phyloP scores from a whole-genome alignment of 306 rosid species.

The Acacia crassicarpa region DNA sequence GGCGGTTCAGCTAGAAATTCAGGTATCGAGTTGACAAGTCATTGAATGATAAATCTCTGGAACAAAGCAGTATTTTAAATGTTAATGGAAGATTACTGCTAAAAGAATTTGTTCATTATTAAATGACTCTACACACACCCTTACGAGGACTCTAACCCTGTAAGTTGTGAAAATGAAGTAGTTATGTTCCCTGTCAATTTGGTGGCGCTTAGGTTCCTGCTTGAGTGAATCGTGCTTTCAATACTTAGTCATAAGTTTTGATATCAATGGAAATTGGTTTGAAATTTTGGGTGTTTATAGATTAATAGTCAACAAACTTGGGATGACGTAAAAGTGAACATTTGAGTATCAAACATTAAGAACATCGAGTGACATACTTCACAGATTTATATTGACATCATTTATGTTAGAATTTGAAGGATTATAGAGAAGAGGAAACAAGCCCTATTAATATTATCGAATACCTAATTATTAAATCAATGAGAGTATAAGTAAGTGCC shows the following conservation, averaged over 20 bases:
- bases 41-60: no score
- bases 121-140: background rate
- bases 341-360: background rate
- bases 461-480: no score
- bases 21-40: no score
- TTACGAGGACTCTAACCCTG: no score
- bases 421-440: no score
- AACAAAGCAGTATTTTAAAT: background rate
- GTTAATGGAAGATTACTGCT: background rate
- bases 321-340: background rate
- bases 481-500: no score
- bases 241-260: background rate
- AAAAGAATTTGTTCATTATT: background rate
- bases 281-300: background rate
- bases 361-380: background rate
- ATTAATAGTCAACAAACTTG: background rate
- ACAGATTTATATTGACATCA: background rate
- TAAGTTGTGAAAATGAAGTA: no score
- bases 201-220: background rate
- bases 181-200: no score
- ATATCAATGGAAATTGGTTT: background rate
- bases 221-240: background rate
- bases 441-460: no score
- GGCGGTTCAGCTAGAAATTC: no score
- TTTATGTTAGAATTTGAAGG: no score